Evolutionary conservation across 202 grass and related monocot genomes (phyloP).

Genomic region (Dendrocalamus latiflorus): DNA sequence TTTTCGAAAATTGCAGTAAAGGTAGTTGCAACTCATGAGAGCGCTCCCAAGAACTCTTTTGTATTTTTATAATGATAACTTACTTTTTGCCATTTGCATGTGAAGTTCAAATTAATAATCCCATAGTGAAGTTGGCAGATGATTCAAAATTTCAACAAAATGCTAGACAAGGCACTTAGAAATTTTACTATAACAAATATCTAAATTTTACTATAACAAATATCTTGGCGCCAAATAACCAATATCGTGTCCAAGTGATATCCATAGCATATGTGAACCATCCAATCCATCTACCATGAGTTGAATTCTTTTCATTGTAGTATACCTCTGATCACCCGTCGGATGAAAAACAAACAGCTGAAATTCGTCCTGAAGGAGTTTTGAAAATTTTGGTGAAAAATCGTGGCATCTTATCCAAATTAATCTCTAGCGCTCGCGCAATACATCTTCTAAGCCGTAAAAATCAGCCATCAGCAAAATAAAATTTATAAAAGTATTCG

Average conservation of each 20-base stretch:
- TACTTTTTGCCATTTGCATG: not conserved
- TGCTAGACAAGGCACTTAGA: not conserved
- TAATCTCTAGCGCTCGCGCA: not conserved
- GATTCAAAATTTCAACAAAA: not conserved
- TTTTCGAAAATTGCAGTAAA: no score
- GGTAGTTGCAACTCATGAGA: no score
- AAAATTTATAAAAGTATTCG: not conserved
- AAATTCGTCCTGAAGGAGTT: not conserved
- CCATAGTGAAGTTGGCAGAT: not conserved
- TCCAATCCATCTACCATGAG: not conserved
- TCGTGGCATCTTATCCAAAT: not conserved
- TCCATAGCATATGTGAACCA: not conserved
- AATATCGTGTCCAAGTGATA: not conserved
- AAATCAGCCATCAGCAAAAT: not conserved
- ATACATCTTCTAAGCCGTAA: not conserved
- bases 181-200: not conserved
- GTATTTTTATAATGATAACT: no score
- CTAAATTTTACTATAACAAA: no score
- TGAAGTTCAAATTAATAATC: not conserved
- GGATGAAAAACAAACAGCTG: not conserved
- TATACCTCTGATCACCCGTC: not conserved
- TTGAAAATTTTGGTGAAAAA: not conserved
- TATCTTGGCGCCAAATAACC: not conserved
- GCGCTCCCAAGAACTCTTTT: no score
- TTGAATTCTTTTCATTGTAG: not conserved